Evolutionary conservation across 495 filamentous ascomycete species (phyloP), one percentile per base, ranked within the genome.

Genomic region (Parachaetomium inaequale): DNA sequence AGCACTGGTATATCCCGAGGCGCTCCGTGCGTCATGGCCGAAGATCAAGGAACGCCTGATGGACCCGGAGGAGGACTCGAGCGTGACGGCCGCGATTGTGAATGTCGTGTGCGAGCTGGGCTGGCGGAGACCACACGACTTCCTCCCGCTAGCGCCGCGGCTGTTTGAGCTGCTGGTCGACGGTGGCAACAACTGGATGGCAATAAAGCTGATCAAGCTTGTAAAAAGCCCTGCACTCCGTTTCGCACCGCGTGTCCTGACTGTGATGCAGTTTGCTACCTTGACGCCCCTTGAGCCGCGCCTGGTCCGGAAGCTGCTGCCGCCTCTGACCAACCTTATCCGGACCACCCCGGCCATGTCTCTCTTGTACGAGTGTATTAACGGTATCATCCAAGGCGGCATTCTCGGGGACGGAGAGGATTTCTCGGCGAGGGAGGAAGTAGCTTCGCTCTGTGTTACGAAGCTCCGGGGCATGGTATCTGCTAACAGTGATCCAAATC

Each of bases 121-220:
- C 2, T 96, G 93, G 87, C 82, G 94, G 64, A 84, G 96, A 63
- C 94, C 94, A 2, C 86, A 90, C 62, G 96, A 98, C 71, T 98
- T 98, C 66, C 82, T 98, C 3, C 88, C 95, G 8, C 77, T 98
- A 15, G 94, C 94, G 6, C 94, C 95, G 12, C 82, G 94, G 54
- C 77, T 98, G 34, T 98, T 98, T 64, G 91, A 95, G 56, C 78
- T 98, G 12, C 78, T 98, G 11, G 92, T 96, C n/a, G 89, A 93
- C 55, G 85, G 91, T 32, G 89, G 88, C 7, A 98, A 98, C 72
- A 98, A 98, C 75, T 98, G 94, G 94, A 98, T 98, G 93, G 93
- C 92, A 34, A 98, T 98, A 70, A 98, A 98, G 68, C 84, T 98
- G 58, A 98, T 98, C 70, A 98, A 98, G 73, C 83, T 98, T 54